Evolutionary conservation across 2,329 filamentous ascomycete genomes (phyloP).

Genomic region (Fusarium anthophilum): DNA sequence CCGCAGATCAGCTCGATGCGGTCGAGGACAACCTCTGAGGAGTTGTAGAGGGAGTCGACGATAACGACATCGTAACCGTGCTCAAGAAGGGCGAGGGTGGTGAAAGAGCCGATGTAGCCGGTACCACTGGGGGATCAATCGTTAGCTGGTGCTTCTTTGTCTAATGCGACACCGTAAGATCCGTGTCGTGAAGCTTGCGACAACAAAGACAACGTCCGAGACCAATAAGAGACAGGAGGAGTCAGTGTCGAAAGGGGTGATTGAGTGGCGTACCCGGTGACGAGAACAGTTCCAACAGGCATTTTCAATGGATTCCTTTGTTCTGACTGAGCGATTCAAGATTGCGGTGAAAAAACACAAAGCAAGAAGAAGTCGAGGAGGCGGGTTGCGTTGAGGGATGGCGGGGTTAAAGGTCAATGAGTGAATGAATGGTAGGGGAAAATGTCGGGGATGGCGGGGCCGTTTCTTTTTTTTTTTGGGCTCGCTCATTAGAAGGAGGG

Average conservation of each 20-base stretch:
- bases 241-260: constrained; percentile 26
- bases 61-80: constrained; percentile 97
- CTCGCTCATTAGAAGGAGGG: neutral
- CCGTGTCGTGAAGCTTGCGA: constrained; percentile 19
- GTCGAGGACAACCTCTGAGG: constrained; percentile 88
- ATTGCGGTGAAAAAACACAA: constrained; percentile 33
- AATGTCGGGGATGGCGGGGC: constrained; percentile 30
- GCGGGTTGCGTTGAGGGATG: constrained; percentile 21
- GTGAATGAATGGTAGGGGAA: constrained; percentile 1
- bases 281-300: constrained; percentile 86
- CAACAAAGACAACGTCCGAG: constrained; percentile 13
- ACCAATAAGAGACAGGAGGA: constrained; percentile 1
- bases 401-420: constrained; percentile 28
- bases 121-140: constrained; percentile 74
- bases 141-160: constrained; percentile 35
- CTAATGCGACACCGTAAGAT: constrained; percentile 13
- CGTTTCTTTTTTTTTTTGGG: constrained; percentile 21
- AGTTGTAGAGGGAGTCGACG: constrained; percentile 97
- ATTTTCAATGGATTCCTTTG: constrained; percentile 58
- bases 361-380: constrained; percentile 11
- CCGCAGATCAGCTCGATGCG: constrained; percentile 94
- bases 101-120: constrained; percentile 99
- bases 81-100: constrained; percentile 87
- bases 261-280: constrained; percentile 76
- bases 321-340: constrained; percentile 25